phyloP scores from a whole-genome alignment of 1,284 basidiomycete species.

The Inonotus obliquus region DNA sequence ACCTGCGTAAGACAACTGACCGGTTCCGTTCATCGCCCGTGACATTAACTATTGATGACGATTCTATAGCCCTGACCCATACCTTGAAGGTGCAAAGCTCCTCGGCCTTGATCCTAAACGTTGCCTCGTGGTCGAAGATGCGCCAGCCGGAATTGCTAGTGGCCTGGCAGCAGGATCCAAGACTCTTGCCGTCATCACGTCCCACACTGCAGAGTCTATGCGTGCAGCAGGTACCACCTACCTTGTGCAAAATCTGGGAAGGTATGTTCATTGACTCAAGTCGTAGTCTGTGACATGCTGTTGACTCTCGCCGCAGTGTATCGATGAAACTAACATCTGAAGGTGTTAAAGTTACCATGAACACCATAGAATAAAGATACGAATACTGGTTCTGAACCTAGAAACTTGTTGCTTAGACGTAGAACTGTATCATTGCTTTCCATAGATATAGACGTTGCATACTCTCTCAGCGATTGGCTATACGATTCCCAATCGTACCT shows the following conservation, averaged over 20 bases:
- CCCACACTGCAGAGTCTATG: slow-evolving; percentile 65
- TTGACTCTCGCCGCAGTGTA: slow-evolving; percentile 31
- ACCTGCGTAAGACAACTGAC: slow-evolving; percentile 52
- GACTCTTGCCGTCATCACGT: slow-evolving; percentile 76
- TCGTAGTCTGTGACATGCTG: neutral
- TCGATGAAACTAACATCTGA: slow-evolving; percentile 38
- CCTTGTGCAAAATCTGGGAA: slow-evolving; percentile 59
- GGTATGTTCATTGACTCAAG: slow-evolving; percentile 32
- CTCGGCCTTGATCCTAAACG: slow-evolving; percentile 55
- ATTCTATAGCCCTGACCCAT: slow-evolving; percentile 71
- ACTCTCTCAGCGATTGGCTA: neutral
- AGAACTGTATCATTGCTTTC: neutral
- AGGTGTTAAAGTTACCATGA: slow-evolving; percentile 39
- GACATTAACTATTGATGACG: slow-evolving; percentile 14
- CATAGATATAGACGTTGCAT: neutral
- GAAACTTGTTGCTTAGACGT: neutral
- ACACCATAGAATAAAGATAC: slow-evolving; percentile 8
- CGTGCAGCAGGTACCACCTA: slow-evolving; percentile 50
- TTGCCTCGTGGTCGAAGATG: slow-evolving; percentile 84
- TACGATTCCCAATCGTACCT: neutral
- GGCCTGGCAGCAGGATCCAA: slow-evolving; percentile 76
- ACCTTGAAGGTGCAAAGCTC: slow-evolving; percentile 65
- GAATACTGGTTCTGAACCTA: neutral
- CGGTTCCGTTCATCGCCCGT: neutral
- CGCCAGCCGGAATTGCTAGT: slow-evolving; percentile 72